Conservation (phyloP, 257 asterid genomes). For the Ilex aquifolium region DNA sequence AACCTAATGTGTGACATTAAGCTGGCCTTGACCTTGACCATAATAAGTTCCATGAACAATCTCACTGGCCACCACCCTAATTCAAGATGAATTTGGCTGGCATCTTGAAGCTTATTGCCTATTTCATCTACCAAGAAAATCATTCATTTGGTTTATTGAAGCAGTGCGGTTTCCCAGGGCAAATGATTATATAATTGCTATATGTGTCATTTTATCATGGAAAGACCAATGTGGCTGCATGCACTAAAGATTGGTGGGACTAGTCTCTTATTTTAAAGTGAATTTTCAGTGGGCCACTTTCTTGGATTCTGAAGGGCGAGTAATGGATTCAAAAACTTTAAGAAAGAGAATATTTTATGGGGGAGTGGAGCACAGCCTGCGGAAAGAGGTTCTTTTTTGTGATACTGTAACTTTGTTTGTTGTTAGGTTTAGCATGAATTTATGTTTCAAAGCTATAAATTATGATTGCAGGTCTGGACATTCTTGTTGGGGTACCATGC, state of each 20-base stretch:
- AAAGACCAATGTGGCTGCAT: background rate
- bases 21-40: no score
- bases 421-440: background rate
- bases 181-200: background rate
- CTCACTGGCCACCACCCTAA: no score
- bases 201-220: background rate
- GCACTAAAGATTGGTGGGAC: background rate
- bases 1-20: no score
- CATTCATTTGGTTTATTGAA: background rate
- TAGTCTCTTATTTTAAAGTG: slow-evolving; percentile 14
- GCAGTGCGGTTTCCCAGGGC: background rate
- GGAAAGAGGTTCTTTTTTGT: slow-evolving; percentile 53
- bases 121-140: no score
- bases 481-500: slow-evolving; percentile 73
- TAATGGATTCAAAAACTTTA: slow-evolving; percentile 58
- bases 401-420: no score
- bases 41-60: no score
- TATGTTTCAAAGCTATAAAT: background rate
- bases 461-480: slow-evolving; percentile 68
- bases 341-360: slow-evolving; percentile 86
- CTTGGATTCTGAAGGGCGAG: slow-evolving; percentile 91
- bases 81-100: no score
- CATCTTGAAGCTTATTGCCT: no score
- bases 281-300: slow-evolving; percentile 72
- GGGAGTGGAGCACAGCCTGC: slow-evolving; percentile 68